These are phyloP conservation scores for Metschnikowia picachoensis DNA, from an alignment of 805 yeast genomes.

Conservation along the genomic window DNA sequence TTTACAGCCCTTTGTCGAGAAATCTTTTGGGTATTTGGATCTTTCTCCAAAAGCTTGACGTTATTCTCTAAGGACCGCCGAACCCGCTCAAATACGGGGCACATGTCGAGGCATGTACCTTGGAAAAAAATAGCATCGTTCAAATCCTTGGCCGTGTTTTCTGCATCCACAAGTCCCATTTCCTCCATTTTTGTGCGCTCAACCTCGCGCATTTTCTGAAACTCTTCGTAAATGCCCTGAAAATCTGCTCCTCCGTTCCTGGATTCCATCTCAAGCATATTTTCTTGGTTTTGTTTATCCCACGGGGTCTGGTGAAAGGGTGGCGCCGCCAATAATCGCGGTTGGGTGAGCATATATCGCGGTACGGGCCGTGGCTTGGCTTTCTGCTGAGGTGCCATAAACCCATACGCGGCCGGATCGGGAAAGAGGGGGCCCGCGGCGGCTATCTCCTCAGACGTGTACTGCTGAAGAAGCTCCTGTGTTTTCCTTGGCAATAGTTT, in stretches of 20 bases:
- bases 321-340: slow-evolving; percentile 33
- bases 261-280: slow-evolving; percentile 51
- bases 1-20: slow-evolving; percentile 67
- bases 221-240: slow-evolving; percentile 70
- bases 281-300: slow-evolving; percentile 72
- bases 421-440: slow-evolving; percentile 30
- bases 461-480: slow-evolving; percentile 1
- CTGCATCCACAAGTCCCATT: slow-evolving; percentile 81
- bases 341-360: slow-evolving; percentile 33
- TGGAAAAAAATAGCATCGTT: slow-evolving; percentile 82
- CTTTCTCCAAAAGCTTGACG: slow-evolving; percentile 73
- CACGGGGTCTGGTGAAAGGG: slow-evolving; percentile 46
- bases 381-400: slow-evolving; percentile 11
- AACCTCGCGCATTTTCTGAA: slow-evolving; percentile 65
- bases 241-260: slow-evolving; percentile 47
- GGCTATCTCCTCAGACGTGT: slow-evolving; percentile 3
- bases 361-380: slow-evolving; percentile 29
- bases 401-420: slow-evolving; percentile 31
- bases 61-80: slow-evolving; percentile 85
- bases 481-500: background rate
- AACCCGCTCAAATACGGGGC: slow-evolving; percentile 89
- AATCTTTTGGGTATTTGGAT: slow-evolving; percentile 50
- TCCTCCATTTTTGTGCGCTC: slow-evolving; percentile 80
- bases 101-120: slow-evolving; percentile 92
- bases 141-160: slow-evolving; percentile 75